Base-by-base conservation (phyloP, 805 yeast genomes). In the Teunomyces gatunensis region DNA sequence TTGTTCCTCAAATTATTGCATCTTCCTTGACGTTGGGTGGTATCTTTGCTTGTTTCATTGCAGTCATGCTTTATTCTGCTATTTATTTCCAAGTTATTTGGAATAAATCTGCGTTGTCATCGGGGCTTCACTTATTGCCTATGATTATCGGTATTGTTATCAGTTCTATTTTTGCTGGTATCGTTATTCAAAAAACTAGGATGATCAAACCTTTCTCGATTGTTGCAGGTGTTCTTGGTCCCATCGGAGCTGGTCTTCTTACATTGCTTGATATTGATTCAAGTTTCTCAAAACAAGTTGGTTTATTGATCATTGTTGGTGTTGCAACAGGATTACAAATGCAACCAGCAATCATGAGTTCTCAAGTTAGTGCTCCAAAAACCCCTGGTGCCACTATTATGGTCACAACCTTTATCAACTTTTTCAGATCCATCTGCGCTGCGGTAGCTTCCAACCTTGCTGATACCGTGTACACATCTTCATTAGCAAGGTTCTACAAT, bases 361-460 rank as follows among this genome's bases (percentile, higher is more conserved):
- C 77, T 1, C 83, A 80, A 54, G 59, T 80, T 6, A 63, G 70
- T 20, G 80, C 81, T 7, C 83, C 84, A 27, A 75, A 78, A 48
- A 58, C 67, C 1, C 71, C 78, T 4, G 84, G 84, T 13, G 71
- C 75, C 3, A 67, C 69, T 6, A 75, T 80, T 42, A 57, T 79
- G 59, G 68, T 79, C 2, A 77, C 83, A 5, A 60, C 81, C 0
- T 64, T 71, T 43, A 47, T 76, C 47, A 68, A 71, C 50, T 77
- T 77, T 54, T 58, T 60, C n/a, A 71, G 84, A 52, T 59, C 75
- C 1, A 49, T 79, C 12, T 79, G 78, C n/a, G 75, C 78, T 41
- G 68, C 82, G 1, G 33, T 80, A 21, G 72, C 77, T 18, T 65
- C 75, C 3, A 68, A 64, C 34, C 58, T 76, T n/a, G 69, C 74